phyloP scores from a whole-genome alignment of 345 rosid genomes.

The Citrus mangshanensis region DNA sequence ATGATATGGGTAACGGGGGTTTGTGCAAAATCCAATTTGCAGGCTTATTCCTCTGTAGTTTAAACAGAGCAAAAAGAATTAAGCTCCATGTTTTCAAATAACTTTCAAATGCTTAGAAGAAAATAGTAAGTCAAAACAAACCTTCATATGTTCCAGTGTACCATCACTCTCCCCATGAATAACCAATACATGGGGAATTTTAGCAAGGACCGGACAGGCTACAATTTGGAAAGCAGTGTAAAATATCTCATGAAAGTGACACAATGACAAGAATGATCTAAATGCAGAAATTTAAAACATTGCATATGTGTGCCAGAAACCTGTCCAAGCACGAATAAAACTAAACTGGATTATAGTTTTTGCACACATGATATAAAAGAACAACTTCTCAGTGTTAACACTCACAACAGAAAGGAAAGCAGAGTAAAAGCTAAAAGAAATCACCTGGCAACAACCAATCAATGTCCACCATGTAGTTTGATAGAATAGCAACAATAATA shows the following conservation, averaged over 20 bases:
- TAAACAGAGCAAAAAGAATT: slow-evolving; percentile 9
- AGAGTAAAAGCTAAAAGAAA: slow-evolving; percentile 1
- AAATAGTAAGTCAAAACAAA: slow-evolving; percentile 17
- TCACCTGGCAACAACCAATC: slow-evolving; percentile 78
- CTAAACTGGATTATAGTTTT: not conserved
- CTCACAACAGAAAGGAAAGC: not conserved
- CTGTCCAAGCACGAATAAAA: not conserved
- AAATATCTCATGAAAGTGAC: not conserved
- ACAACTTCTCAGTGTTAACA: not conserved
- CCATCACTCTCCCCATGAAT: slow-evolving; percentile 91
- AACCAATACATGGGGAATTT: slow-evolving; percentile 75
- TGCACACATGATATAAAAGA: not conserved
- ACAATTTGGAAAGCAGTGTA: slow-evolving; percentile 17
- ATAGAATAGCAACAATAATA: slow-evolving; percentile 60
- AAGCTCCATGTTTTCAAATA: not conserved
- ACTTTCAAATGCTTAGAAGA: not conserved
- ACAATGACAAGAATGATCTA: not conserved
- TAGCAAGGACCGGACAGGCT: slow-evolving; percentile 77
- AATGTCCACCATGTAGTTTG: slow-evolving; percentile 93
- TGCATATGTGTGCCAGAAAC: not conserved
- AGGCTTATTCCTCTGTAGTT: slow-evolving; percentile 70
- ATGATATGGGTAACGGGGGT: slow-evolving; percentile 84
- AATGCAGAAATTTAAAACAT: not conserved
- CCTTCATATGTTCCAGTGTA: slow-evolving; percentile 76
- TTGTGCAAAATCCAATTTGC: slow-evolving; percentile 85